Percentiles rank a stretch among this genome's conserved stretches.
Evolutionary conservation across 2,329 filamentous ascomycete genomes (phyloP).

Genomic region (Diaporthe longicolla): DNA sequence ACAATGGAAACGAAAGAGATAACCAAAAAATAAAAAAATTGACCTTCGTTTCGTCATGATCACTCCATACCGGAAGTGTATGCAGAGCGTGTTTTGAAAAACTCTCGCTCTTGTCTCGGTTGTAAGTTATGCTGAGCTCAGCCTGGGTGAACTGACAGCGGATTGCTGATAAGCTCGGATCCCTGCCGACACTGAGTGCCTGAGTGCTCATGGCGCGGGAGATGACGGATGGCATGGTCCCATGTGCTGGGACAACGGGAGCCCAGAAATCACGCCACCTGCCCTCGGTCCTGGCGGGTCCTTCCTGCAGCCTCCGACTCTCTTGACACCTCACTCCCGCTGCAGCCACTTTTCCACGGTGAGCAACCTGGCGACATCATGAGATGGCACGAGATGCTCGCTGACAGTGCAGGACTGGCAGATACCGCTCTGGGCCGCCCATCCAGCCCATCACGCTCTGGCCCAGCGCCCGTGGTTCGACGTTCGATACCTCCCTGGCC

Average conservation of each 20-base stretch:
- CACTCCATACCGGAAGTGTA: constrained; percentile 28
- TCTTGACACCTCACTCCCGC: constrained; percentile 27
- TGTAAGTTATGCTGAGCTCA: constrained; percentile 8
- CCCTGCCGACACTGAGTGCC: constrained; percentile 36
- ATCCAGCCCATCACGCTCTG: constrained; percentile 17
- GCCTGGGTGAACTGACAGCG: not conserved
- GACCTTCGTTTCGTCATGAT: constrained; percentile 28
- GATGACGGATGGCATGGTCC: constrained; percentile 30
- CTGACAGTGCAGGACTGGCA: no score
- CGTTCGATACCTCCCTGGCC: constrained; percentile 23
- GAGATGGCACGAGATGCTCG: constrained; percentile 26
- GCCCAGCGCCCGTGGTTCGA: constrained; percentile 25
- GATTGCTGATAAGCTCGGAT: constrained; percentile 32
- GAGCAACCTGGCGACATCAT: constrained; percentile 12
- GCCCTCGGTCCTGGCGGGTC: constrained; percentile 8
- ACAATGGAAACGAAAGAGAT: not conserved
- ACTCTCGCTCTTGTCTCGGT: constrained; percentile 5
- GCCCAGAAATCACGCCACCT: constrained; percentile 39
- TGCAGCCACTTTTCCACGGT: constrained; percentile 11
- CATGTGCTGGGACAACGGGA: constrained; percentile 31
- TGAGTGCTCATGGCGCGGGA: constrained; percentile 1
- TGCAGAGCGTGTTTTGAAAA: constrained; percentile 17
- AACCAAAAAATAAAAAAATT: not conserved
- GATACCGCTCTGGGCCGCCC: constrained; percentile 1
- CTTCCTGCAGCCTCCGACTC: constrained; percentile 30